Conservation (phyloP, 2,329 filamentous ascomycete species). For the Didymella sp. region DNA sequence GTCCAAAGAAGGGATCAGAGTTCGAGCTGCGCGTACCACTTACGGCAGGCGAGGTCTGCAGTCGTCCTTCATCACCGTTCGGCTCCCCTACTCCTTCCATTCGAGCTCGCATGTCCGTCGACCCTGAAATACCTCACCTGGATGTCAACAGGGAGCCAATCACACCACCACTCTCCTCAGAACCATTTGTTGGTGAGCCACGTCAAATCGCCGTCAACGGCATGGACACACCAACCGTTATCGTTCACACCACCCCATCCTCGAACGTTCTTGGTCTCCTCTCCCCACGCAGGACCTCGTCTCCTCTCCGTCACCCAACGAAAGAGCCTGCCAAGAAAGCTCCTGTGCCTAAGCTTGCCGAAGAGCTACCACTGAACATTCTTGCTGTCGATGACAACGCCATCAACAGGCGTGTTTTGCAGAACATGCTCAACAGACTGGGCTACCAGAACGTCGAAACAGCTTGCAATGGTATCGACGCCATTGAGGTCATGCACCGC, state of each 20-base stretch:
- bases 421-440: conserved; percentile 71
- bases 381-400: conserved; percentile 76
- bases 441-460: conserved; percentile 69
- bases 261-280: conserved; percentile 28
- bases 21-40: conserved; percentile 73
- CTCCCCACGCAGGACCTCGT: conserved; percentile 40
- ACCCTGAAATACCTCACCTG: conserved; percentile 34
- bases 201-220: conserved; percentile 12
- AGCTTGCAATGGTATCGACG: conserved; percentile 72
- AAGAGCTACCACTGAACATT: conserved; percentile 69
- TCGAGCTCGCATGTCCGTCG: conserved; percentile 40
- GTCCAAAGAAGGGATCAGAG: conserved; percentile 67
- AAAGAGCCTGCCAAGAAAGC: conserved; percentile 36
- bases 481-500: conserved; percentile 66
- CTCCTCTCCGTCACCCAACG: conserved; percentile 36
- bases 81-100: conserved; percentile 52
- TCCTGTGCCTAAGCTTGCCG: conserved; percentile 55
- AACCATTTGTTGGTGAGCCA: conserved; percentile 28
- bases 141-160: conserved; percentile 29
- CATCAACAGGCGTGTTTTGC: conserved; percentile 72
- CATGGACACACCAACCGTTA: conserved; percentile 21
- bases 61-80: conserved; percentile 60
- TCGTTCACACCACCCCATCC: conserved; percentile 19
- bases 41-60: conserved; percentile 58
- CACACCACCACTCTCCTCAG: conserved; percentile 40